Evolutionary conservation across 495 filamentous ascomycete species (phyloP).

Genomic region (Hypoxylon crocopeplum): DNA sequence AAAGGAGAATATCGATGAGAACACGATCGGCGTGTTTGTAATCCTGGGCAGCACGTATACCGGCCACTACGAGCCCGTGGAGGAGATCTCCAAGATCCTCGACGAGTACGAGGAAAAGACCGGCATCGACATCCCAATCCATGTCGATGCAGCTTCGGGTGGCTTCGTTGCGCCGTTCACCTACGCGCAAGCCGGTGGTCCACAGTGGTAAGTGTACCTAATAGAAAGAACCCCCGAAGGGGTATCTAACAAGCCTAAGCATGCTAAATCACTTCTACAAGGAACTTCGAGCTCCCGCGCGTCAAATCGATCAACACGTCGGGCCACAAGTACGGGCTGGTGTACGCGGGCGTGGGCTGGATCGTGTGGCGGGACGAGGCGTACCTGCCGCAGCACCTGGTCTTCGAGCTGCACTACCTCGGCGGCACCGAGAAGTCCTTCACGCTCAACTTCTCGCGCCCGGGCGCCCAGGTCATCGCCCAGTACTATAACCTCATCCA

Average conservation of each 20-base stretch:
- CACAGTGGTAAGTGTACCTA: slow-evolving; percentile 58
- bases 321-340: slow-evolving; percentile 77
- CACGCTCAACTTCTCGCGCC: slow-evolving; percentile 78
- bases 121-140: slow-evolving; percentile 73
- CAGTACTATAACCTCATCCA: slow-evolving; percentile 83
- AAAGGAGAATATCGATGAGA: slow-evolving; percentile 73
- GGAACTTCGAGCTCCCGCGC: slow-evolving; percentile 73
- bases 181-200: slow-evolving; percentile 62
- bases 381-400: slow-evolving; percentile 70
- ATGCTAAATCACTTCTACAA: slow-evolving; percentile 28
- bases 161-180: slow-evolving; percentile 80
- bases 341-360: slow-evolving; percentile 78
- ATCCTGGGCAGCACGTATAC: slow-evolving; percentile 80
- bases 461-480: slow-evolving; percentile 72
- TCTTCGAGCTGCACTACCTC: slow-evolving; percentile 79
- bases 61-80: slow-evolving; percentile 78
- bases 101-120: slow-evolving; percentile 70
- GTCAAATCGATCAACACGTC: slow-evolving; percentile 79
- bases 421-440: slow-evolving; percentile 77
- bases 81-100: slow-evolving; percentile 68
- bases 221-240: too few relatives aligned
- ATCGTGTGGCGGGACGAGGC: slow-evolving; percentile 75
- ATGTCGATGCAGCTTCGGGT: slow-evolving; percentile 76
- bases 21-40: slow-evolving; percentile 79
- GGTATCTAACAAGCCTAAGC: too few relatives aligned